Evolutionary conservation across 192 early-diverging fungal genomes (phyloP).

Genomic region (Spinellus fusiger): DNA sequence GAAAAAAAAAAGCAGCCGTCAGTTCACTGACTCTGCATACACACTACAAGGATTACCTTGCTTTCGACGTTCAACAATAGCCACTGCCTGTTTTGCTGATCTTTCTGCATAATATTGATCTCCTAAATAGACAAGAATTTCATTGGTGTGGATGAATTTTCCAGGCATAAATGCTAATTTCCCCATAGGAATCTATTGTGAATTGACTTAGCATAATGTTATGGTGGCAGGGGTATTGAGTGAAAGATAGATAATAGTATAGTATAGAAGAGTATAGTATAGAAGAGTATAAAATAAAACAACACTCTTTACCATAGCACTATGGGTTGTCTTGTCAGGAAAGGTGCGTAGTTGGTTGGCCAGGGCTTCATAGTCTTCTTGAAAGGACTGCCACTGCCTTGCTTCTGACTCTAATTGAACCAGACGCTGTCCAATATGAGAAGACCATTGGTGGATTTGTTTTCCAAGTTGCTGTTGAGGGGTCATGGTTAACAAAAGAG

Average conservation of each 20-base stretch:
- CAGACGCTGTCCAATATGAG: background rate
- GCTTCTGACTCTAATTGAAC: conserved; percentile 10
- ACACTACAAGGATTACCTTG: conserved; percentile 43
- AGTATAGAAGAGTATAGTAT: background rate
- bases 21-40: background rate
- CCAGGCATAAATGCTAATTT: conserved; percentile 87
- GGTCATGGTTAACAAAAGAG: background rate
- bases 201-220: background rate
- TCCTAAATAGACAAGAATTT: conserved; percentile 80
- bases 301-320: conserved; percentile 45
- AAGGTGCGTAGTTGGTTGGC: conserved; percentile 38
- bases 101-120: conserved; percentile 90
- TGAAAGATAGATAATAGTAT: background rate
- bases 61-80: conserved; percentile 62
- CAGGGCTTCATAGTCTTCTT: conserved; percentile 50
- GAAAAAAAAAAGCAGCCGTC: background rate
- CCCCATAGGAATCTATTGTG: conserved; percentile 67
- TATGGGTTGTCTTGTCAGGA: conserved; percentile 39
- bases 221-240: background rate
- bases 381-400: conserved; percentile 49
- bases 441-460: conserved; percentile 2
- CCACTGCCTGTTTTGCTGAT: conserved; percentile 66
- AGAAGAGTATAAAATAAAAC: background rate
- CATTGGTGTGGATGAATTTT: conserved; percentile 87
- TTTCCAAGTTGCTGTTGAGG: background rate